Percentiles rank a stretch among this genome's conserved stretches.
These are phyloP conservation scores for Puccinellia tenuiflora DNA, from an alignment of 176 grass and related monocot species.

Conservation along the genomic window DNA sequence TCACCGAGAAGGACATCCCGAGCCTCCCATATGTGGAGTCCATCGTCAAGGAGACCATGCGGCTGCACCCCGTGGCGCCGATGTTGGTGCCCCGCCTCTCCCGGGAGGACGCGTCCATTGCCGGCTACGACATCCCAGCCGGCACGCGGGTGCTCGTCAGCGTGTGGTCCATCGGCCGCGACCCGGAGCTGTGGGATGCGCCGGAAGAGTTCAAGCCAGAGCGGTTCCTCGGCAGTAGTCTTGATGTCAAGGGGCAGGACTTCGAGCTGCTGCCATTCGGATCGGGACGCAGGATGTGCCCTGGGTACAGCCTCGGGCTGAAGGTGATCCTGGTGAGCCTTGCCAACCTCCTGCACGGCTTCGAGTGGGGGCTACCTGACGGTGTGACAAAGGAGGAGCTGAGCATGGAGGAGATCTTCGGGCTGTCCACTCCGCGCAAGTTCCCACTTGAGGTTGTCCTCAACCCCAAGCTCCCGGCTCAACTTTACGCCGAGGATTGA, in stretches of 20 bases:
- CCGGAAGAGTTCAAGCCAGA: conserved; percentile 52
- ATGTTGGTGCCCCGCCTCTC: conserved; percentile 49
- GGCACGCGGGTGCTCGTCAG: conserved; percentile 59
- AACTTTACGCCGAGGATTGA: conserved; percentile 31
- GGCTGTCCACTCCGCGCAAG: conserved; percentile 44
- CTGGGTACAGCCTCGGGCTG: conserved; percentile 55
- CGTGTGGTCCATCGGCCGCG: conserved; percentile 59
- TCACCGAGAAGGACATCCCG: conserved; percentile 51
- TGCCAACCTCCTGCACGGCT: conserved; percentile 63
- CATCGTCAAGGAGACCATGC: conserved; percentile 68
- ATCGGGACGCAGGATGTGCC: conserved; percentile 64
- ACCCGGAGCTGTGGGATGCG: conserved; percentile 43
- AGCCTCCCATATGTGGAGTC: conserved; percentile 45
- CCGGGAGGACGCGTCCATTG: conserved; percentile 27
- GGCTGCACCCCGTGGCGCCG: conserved; percentile 52
- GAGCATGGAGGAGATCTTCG: conserved; percentile 66
- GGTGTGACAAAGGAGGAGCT: conserved; percentile 40
- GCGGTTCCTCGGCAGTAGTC: conserved; percentile 37
- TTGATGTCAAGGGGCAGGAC: conserved; percentile 71
- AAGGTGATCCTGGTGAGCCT: conserved; percentile 70
- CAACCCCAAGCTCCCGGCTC: conserved; percentile 36
- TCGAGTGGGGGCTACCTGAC: conserved; percentile 44
- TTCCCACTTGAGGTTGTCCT: conserved; percentile 26
- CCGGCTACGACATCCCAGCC: conserved; percentile 49
- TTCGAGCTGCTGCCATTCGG: conserved; percentile 64